Percentiles rank a stretch among this genome's conserved stretches.
Evolutionary conservation across 768 basidiomycete species (phyloP).

Genomic region (Rhizopogon roseolus): DNA sequence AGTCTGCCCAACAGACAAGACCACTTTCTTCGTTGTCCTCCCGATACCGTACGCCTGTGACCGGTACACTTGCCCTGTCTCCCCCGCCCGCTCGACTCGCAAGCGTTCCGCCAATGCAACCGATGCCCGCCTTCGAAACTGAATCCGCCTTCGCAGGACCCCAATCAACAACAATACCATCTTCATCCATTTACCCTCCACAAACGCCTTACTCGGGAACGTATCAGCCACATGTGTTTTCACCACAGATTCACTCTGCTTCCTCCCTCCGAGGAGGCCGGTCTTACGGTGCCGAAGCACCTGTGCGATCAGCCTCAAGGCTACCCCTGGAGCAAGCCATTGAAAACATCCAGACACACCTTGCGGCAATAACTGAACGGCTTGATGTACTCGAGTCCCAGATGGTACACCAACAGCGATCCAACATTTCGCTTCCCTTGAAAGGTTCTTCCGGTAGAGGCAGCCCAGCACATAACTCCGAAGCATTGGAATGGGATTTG

Average conservation of each 20-base stretch:
- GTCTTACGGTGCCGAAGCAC: slow-evolving; percentile 25
- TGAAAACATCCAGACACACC: slow-evolving; percentile 74
- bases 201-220: slow-evolving; percentile 32
- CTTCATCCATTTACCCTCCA: slow-evolving; percentile 31
- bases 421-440: slow-evolving; percentile 36
- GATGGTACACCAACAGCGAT: slow-evolving; percentile 30
- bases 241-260: slow-evolving; percentile 32
- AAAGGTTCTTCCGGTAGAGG: slow-evolving; percentile 36
- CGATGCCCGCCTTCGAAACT: slow-evolving; percentile 64
- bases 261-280: slow-evolving; percentile 32
- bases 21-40: slow-evolving; percentile 79
- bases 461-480: slow-evolving; percentile 34
- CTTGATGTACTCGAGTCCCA: slow-evolving; percentile 59
- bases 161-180: slow-evolving; percentile 32
- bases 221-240: slow-evolving; percentile 35
- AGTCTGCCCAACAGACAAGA: slow-evolving; percentile 37
- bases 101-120: slow-evolving; percentile 61
- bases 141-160: slow-evolving; percentile 66
- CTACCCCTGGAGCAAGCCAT: slow-evolving; percentile 63
- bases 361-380: slow-evolving; percentile 79
- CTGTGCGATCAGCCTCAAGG: slow-evolving; percentile 42
- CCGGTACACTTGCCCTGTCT: slow-evolving; percentile 55
- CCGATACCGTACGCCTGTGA: slow-evolving; percentile 74
- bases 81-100: slow-evolving; percentile 41
- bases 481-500: slow-evolving; percentile 54